Base-by-base conservation (phyloP, 495 filamentous ascomycete species). In the Trichoderma virens region DNA sequence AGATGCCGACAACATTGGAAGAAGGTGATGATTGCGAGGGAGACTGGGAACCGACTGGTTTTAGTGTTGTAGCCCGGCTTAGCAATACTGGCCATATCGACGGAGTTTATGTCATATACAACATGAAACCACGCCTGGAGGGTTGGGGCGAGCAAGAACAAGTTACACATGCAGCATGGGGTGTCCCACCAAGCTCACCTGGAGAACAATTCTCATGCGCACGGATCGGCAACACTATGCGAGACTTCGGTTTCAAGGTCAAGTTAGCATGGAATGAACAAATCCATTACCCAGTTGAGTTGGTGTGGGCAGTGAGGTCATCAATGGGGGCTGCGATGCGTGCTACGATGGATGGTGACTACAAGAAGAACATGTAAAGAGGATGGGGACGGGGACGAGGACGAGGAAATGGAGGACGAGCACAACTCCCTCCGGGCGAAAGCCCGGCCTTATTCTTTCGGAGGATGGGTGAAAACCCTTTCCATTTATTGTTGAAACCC, bases 291-390 rank as follows among this genome's bases (percentile, higher is more conserved):
- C 47, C 47, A 56, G 51, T 56, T 25, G 51, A 56, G 23, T 31
- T 56, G 13, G 51, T 56, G 13, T 56, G 51, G 51, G 51, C 51
- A 16, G 51, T 56, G 51, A 56, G 51, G 18, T 56, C 51, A 8
- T 30, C 51, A 28, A 30, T 14, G 25, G 51, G 51, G 25, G 23
- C 7, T 28, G 51, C 51, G 25, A 56, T 56, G 51, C 51, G 51
- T 27, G 25, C 18, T 8, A 56, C 51, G 51, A 25, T 30, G 27
- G 51, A 56, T 28, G 18, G 51, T 8, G 30, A 56, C 25, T 56
- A 56, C 51, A 30, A 30, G 25, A 4, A 4, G 25, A 7, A 31
- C 27, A 16, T 27, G 23, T 56, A 56, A 14, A 28, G 7, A 7
- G 6, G 20, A 1, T 27, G 11, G 41, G n/a, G 8, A 45, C 13